Conservation (phyloP, 2,329 filamentous ascomycete species). For the Pseudophaeomoniella oleicola region DNA sequence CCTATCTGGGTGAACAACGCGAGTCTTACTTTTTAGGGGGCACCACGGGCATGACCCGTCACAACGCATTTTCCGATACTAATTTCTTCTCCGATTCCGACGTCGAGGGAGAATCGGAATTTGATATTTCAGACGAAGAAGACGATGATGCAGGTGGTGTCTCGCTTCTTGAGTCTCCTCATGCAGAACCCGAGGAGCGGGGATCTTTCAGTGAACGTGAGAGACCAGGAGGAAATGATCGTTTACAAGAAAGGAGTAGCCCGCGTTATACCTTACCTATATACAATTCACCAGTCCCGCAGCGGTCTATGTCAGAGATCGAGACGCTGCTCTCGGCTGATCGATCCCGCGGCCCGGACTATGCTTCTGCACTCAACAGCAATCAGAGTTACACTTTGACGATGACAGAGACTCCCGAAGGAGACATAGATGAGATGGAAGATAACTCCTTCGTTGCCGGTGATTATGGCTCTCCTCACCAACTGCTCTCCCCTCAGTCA, state of each 20-base stretch:
- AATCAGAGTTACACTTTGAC: not conserved
- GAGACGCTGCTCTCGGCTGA: not conserved
- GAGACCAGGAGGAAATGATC: not conserved
- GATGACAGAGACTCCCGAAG: not conserved
- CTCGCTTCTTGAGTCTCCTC: not conserved
- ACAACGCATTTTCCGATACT: not conserved
- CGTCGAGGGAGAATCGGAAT: slow-evolving; percentile 1
- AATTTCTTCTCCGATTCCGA: not conserved
- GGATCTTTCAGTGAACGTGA: too few relatives aligned
- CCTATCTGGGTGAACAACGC: not conserved
- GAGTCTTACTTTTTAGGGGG: not conserved
- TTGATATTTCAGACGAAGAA: too few relatives aligned
- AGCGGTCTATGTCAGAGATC: too few relatives aligned
- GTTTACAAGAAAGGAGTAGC: not conserved
- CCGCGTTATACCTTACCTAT: not conserved
- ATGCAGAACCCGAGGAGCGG: too few relatives aligned
- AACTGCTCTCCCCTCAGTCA: not conserved
- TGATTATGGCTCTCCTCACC: not conserved
- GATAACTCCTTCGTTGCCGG: not conserved
- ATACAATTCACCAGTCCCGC: too few relatives aligned
- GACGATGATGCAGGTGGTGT: not conserved
- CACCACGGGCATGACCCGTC: not conserved
- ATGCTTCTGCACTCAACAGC: too few relatives aligned
- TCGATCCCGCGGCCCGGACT: too few relatives aligned
- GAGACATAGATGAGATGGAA: not conserved